These are phyloP conservation scores for Exophiala sideris DNA, from an alignment of 2,329 filamentous ascomycete genomes.

Conservation along the genomic window DNA sequence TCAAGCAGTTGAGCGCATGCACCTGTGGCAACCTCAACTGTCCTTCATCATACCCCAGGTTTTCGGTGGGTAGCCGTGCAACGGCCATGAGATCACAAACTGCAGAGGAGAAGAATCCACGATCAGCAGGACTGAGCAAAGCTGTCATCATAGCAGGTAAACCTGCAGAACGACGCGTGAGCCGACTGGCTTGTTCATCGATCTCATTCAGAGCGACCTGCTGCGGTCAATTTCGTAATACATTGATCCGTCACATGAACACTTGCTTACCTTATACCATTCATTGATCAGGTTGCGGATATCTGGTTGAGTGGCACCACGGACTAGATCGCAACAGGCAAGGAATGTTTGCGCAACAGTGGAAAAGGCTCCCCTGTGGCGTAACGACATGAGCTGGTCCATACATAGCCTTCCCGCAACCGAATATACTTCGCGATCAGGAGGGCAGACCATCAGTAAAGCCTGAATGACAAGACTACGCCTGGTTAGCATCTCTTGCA, in stretches of 20 bases:
- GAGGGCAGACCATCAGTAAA: slow-evolving; percentile 47
- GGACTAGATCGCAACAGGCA: slow-evolving; percentile 68
- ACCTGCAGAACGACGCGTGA: slow-evolving; percentile 85
- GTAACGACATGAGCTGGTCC: slow-evolving; percentile 73
- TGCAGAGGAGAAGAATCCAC: slow-evolving; percentile 59
- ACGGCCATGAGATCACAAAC: slow-evolving; percentile 46
- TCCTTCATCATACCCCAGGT: slow-evolving; percentile 31
- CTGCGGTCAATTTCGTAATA: neutral
- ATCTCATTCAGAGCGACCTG: slow-evolving; percentile 68
- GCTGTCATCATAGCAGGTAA: slow-evolving; percentile 83
- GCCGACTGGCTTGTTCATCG: slow-evolving; percentile 69
- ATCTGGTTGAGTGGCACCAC: slow-evolving; percentile 48
- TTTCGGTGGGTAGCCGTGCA: slow-evolving; percentile 20
- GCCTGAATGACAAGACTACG: slow-evolving; percentile 67
- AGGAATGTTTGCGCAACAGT: slow-evolving; percentile 87
- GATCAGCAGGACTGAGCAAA: slow-evolving; percentile 65
- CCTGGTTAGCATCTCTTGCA: slow-evolving; percentile 24
- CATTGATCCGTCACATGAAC: slow-evolving; percentile 28
- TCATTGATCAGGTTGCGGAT: slow-evolving; percentile 52
- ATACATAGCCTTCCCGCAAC: slow-evolving; percentile 73
- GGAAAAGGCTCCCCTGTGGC: slow-evolving; percentile 89
- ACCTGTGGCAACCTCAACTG: slow-evolving; percentile 75
- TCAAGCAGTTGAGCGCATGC: slow-evolving; percentile 89
- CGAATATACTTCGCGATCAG: slow-evolving; percentile 58
- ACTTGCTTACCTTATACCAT: slow-evolving; percentile 66